Base-by-base conservation (phyloP, 306 rosid genomes). In the Citrullus mucosospermus region DNA sequence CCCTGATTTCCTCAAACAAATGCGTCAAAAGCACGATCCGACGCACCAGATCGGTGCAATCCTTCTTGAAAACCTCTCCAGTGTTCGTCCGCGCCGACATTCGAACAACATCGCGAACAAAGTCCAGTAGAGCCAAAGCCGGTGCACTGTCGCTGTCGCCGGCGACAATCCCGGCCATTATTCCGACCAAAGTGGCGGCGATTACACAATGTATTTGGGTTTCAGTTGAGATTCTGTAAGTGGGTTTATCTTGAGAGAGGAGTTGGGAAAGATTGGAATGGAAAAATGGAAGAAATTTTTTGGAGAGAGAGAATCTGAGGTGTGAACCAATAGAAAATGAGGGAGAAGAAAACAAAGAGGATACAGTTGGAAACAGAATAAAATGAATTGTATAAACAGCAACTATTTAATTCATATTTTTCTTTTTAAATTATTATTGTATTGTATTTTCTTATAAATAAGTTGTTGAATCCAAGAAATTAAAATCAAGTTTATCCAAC, bases 11-110 rank as follows among this genome's bases (percentile, higher is more conserved):
- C 81, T 95, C 97, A 17, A 91, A 85, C 79, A 95, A 79, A 81
- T 95, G 92, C 34, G 92, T 78, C n/a, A 95, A 89, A 32, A 95
- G 87, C 17, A 95, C 89, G 90, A 95, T 95, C 96, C 97, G 92
- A 53, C 97, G 96, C 62, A 92, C 92, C 63, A 95, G 93, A 91
- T 95, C 99, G 85, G 92, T 89, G 80, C 93, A 91, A 75, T 92
- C 99, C 82, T 85, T 95, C 84, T 77, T 89, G 86, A 91, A 92
- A 53, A 78, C 18, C n/a, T 83, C 85, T 12, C 79, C 89, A 74
- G 72, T 57, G 56, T 78, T 61, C 36, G 50, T 48, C 6, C 85
- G 86, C 9, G 53, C 75, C 34, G 88, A 89, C 80, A 84, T 84
- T n/a, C 83, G 83, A 54, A 82, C 76, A 61, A 95, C 87, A 76